A percentile compares a stretch with the other conserved stretches of the same genome.
Conservation (phyloP, 1,284 basidiomycete species). For the Wallemia mellicola region DNA sequence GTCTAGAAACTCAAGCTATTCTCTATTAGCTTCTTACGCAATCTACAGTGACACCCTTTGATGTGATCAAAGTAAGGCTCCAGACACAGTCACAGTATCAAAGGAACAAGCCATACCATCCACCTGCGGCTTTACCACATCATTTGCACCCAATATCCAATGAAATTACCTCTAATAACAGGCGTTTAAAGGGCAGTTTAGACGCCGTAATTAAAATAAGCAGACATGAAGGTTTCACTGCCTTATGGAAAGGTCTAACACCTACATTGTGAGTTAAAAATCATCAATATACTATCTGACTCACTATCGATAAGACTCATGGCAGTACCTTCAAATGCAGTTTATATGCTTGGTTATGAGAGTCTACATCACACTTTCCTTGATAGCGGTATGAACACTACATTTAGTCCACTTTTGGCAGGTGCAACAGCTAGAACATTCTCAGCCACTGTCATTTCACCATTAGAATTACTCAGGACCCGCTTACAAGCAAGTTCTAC, state of each 20-base stretch:
- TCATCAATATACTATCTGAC: neutral
- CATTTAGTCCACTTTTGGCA: slow-evolving; percentile 40
- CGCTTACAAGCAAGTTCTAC: slow-evolving; percentile 51
- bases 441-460: slow-evolving; percentile 53
- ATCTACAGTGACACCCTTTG: slow-evolving; percentile 61
- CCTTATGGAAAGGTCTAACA: slow-evolving; percentile 67
- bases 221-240: slow-evolving; percentile 40
- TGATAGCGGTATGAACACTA: slow-evolving; percentile 16
- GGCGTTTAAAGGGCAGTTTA: slow-evolving; percentile 42
- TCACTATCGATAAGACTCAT: slow-evolving; percentile 29
- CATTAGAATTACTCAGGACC: slow-evolving; percentile 76
- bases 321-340: slow-evolving; percentile 67
- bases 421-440: slow-evolving; percentile 53
- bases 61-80: slow-evolving; percentile 73
- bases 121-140: slow-evolving; percentile 4
- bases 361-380: slow-evolving; percentile 25
- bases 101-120: slow-evolving; percentile 14
- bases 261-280: slow-evolving; percentile 38
- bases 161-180: neutral
- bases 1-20: slow-evolving; percentile 12
- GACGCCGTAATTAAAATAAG: slow-evolving; percentile 50
- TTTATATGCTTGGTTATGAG: slow-evolving; percentile 92
- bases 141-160: neutral
- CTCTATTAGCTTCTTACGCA: neutral
- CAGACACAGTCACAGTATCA: slow-evolving; percentile 36